phyloP scores from a whole-genome alignment of 1,284 basidiomycete species.

The Hymenochaete sp. region DNA sequence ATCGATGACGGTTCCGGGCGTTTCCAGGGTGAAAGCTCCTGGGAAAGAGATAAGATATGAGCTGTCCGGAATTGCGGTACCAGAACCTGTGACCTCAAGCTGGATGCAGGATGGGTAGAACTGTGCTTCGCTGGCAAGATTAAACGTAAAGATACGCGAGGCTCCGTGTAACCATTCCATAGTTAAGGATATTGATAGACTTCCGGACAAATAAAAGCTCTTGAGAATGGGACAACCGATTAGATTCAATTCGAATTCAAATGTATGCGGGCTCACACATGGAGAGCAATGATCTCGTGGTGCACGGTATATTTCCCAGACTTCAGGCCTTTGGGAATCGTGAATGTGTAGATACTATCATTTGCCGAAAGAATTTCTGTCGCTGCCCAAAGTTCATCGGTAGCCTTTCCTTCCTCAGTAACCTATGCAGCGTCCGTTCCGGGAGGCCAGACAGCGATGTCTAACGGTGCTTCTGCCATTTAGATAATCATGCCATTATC shows the following conservation, averaged over 20 bases:
- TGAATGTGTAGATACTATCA: constrained; percentile 37
- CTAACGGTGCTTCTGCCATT: constrained; percentile 36
- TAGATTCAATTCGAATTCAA: not conserved
- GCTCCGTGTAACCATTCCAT: not conserved
- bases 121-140: constrained; percentile 27
- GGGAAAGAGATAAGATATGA: constrained; percentile 41
- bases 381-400: constrained; percentile 37
- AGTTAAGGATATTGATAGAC: not conserved
- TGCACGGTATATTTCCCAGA: constrained; percentile 42
- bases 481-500: constrained; percentile 41
- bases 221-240: not conserved
- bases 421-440: constrained; percentile 39
- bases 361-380: constrained; percentile 33
- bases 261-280: constrained; percentile 2
- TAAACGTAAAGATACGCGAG: not conserved
- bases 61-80: constrained; percentile 36
- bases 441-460: constrained; percentile 39
- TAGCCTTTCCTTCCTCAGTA: constrained; percentile 36
- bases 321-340: constrained; percentile 35
- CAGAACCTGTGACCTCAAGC: constrained; percentile 41
- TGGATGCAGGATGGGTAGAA: constrained; percentile 45
- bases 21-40: constrained; percentile 38
- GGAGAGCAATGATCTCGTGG: constrained; percentile 32
- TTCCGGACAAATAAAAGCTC: not conserved
- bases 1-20: constrained; percentile 37